Evolutionary conservation across 1,139 yeast genomes (phyloP).

Genomic region (Blastobotrys raffinosifermentans): DNA sequence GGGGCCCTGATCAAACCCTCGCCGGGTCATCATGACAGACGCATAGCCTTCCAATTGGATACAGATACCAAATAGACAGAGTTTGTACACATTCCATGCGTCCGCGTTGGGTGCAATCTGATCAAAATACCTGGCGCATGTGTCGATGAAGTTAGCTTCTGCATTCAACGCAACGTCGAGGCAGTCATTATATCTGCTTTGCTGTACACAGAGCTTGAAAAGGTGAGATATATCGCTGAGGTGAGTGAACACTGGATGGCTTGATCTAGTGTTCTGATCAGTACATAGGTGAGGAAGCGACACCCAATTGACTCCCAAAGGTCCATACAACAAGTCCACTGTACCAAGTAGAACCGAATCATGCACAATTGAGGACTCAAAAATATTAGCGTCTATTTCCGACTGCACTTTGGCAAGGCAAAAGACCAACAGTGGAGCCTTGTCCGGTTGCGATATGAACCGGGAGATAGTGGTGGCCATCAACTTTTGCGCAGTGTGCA

Average conservation of each 20-base stretch:
- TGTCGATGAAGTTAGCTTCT: conserved; percentile 5
- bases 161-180: conserved; percentile 11
- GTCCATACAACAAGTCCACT: no score
- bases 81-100: conserved; percentile 36
- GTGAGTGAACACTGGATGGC: conserved; percentile 12
- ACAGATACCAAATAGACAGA: conserved; percentile 45
- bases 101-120: conserved; percentile 1
- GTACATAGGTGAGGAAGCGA: no score
- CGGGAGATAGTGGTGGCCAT: conserved; percentile 14
- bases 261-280: background rate
- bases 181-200: conserved; percentile 7
- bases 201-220: conserved; percentile 15
- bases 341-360: no score
- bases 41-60: conserved; percentile 53
- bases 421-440: conserved; percentile 6
- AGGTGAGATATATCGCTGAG: conserved; percentile 20
- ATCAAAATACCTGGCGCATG: conserved; percentile 2
- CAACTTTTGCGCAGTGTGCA: conserved; percentile 13
- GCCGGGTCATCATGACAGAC: conserved; percentile 33
- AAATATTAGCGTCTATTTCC: no score
- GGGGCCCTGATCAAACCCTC: conserved; percentile 9
- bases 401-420: conserved; percentile 11
- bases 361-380: no score
- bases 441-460: conserved; percentile 7
- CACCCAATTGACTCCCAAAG: no score